These are phyloP conservation scores for Phytophthora agathidicida DNA, from an alignment of 352 stramenopile genomes.

Conservation along the genomic window DNA sequence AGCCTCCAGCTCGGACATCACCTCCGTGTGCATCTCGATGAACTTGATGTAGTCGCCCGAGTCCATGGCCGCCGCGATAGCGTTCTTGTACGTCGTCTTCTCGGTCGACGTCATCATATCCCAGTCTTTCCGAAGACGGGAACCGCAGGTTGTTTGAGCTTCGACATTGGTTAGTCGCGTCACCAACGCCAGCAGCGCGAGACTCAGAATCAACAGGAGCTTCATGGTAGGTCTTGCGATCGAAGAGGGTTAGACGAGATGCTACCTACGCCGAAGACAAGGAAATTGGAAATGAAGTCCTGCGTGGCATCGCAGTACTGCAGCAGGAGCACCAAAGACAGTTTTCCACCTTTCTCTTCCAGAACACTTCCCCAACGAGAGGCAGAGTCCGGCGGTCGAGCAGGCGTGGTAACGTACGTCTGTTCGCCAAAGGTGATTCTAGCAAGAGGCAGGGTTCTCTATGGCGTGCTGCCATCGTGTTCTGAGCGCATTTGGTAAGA, in stretches of 20 bases:
- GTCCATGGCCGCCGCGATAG: constrained; percentile 58
- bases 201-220: constrained; percentile 24
- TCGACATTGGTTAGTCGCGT: constrained; percentile 8
- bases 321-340: neutral
- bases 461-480: constrained; percentile 9
- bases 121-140: constrained; percentile 59
- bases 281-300: constrained; percentile 28
- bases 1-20: constrained; percentile 57
- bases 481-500: constrained; percentile 17
- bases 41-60: constrained; percentile 66
- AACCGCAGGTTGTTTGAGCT: constrained; percentile 33
- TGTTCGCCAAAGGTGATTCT: constrained; percentile 21
- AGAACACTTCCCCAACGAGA: constrained; percentile 25
- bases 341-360: constrained; percentile 6
- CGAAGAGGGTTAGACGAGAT: neutral
- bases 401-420: constrained; percentile 29
- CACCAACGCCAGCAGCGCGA: constrained; percentile 18
- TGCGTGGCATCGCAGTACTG: neutral
- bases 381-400: too few relatives aligned
- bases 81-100: constrained; percentile 55
- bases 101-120: constrained; percentile 45
- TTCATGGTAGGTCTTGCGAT: constrained; percentile 26
- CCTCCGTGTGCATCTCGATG: constrained; percentile 71
- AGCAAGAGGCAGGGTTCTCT: neutral
- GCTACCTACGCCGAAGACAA: constrained; percentile 9